Conservation (phyloP, 164 flowering plant genomes). For the Amborella trichopoda region DNA sequence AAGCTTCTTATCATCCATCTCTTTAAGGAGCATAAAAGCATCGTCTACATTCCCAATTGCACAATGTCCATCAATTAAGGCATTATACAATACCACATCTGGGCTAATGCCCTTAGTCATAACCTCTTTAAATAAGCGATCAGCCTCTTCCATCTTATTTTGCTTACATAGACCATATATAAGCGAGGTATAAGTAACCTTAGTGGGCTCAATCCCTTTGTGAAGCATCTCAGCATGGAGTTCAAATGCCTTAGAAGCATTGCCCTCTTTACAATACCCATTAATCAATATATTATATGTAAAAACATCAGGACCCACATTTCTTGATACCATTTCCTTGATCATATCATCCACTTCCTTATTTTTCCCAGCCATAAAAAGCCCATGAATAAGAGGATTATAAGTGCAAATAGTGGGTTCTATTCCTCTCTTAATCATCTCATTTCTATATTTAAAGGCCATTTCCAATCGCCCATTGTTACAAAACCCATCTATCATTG, state of each 20-base stretch:
- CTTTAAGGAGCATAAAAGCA: slow-evolving; percentile 31
- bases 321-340: slow-evolving; percentile 48
- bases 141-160: slow-evolving; percentile 60
- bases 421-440: slow-evolving; percentile 53
- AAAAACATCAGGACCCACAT: slow-evolving; percentile 35
- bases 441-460: slow-evolving; percentile 51
- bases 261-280: slow-evolving; percentile 55
- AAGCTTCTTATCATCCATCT: slow-evolving; percentile 51
- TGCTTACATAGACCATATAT: slow-evolving; percentile 47
- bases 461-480: slow-evolving; percentile 42
- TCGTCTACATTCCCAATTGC: slow-evolving; percentile 24
- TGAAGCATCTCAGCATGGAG: slow-evolving; percentile 54
- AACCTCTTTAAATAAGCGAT: slow-evolving; percentile 40
- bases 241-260: slow-evolving; percentile 49
- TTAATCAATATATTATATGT: slow-evolving; percentile 80
- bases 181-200: slow-evolving; percentile 61
- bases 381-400: slow-evolving; percentile 56
- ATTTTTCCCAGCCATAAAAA: slow-evolving; percentile 48
- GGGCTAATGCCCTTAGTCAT: slow-evolving; percentile 34
- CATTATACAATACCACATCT: slow-evolving; percentile 58
- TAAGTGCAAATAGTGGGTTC: slow-evolving; percentile 53
- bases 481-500: slow-evolving; percentile 65
- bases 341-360: slow-evolving; percentile 40
- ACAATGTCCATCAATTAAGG: slow-evolving; percentile 66
- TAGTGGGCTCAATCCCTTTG: slow-evolving; percentile 47